phyloP scores from a whole-genome alignment of 202 grass and related monocot species.

The Bolboschoenoplectus hybrid region DNA sequence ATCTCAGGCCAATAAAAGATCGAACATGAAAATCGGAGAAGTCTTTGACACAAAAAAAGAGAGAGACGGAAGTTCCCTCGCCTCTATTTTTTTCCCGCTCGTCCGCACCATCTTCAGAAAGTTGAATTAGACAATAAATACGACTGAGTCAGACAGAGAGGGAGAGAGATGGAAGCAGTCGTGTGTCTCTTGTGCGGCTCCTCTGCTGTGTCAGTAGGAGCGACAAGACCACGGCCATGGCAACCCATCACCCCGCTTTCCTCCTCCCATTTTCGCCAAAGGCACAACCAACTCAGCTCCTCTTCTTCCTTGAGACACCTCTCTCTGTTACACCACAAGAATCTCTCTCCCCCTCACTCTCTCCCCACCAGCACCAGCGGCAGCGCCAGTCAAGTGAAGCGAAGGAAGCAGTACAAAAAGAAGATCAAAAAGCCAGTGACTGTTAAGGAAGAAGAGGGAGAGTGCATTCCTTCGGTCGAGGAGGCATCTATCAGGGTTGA shows the following conservation, averaged over 20 bases:
- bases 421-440: constrained; percentile 31
- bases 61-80: not conserved
- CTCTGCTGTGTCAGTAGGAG: constrained; percentile 28
- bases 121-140: not conserved
- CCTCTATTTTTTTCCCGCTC: constrained; percentile 15
- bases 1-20: constrained; percentile 1
- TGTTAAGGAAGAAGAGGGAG: constrained; percentile 30
- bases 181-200: constrained; percentile 33
- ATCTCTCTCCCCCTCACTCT: not conserved
- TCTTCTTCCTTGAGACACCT: constrained; percentile 24
- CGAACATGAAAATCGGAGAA: not conserved
- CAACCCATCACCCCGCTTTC: not conserved
- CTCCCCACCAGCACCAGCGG: constrained; percentile 33
- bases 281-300: constrained; percentile 22
- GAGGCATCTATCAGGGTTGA: constrained; percentile 73
- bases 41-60: not conserved
- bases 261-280: constrained; percentile 21
- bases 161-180: constrained; percentile 17
- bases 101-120: not conserved
- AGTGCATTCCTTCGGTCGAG: constrained; percentile 67
- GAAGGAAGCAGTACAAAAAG: constrained; percentile 41
- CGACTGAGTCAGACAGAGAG: not conserved
- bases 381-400: not conserved
- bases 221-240: not conserved
- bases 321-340: constrained; percentile 13